A percentile compares a stretch with the other conserved stretches of the same genome.
phyloP scores from a whole-genome alignment of 2,329 filamentous ascomycete genomes.

The Aspergillus sp. region DNA sequence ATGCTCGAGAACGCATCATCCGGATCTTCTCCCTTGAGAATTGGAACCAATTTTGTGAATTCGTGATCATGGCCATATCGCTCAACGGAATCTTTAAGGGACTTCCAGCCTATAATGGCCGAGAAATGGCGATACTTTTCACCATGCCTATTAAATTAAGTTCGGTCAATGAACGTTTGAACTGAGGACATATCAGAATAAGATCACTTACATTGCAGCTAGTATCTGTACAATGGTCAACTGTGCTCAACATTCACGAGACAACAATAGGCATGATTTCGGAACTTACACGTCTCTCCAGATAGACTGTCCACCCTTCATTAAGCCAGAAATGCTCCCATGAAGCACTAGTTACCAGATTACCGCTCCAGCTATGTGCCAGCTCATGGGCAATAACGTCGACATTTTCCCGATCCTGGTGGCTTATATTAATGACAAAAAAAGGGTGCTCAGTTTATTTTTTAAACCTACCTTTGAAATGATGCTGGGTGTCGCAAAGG shows the following conservation, averaged over 20 bases:
- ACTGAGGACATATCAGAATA: not conserved
- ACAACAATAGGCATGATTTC: not conserved
- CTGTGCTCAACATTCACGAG: not conserved
- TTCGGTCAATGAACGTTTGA: not conserved
- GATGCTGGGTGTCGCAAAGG: slow-evolving; percentile 91
- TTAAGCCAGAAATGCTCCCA: slow-evolving; percentile 62
- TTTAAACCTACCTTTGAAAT: slow-evolving; percentile 66
- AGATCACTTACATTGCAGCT: slow-evolving; percentile 34
- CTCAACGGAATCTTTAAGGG: slow-evolving; percentile 75
- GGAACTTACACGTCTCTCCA: slow-evolving; percentile 68
- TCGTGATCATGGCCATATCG: slow-evolving; percentile 80
- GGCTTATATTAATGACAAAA: not conserved
- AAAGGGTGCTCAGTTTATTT: not conserved
- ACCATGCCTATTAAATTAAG: slow-evolving; percentile 61
- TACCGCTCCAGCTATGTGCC: slow-evolving; percentile 80
- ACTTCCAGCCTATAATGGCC: slow-evolving; percentile 94
- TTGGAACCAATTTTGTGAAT: slow-evolving; percentile 87
- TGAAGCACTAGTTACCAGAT: slow-evolving; percentile 58
- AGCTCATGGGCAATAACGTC: slow-evolving; percentile 93
- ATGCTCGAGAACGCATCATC: slow-evolving; percentile 93
- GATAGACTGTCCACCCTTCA: slow-evolving; percentile 89
- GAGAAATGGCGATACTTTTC: slow-evolving; percentile 88
- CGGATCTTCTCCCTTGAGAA: slow-evolving; percentile 86
- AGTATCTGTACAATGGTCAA: slow-evolving; percentile 35
- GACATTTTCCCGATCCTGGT: slow-evolving; percentile 75